phyloP scores from a whole-genome alignment of 176 grass and related monocot genomes.

The Aegilops longissima region DNA sequence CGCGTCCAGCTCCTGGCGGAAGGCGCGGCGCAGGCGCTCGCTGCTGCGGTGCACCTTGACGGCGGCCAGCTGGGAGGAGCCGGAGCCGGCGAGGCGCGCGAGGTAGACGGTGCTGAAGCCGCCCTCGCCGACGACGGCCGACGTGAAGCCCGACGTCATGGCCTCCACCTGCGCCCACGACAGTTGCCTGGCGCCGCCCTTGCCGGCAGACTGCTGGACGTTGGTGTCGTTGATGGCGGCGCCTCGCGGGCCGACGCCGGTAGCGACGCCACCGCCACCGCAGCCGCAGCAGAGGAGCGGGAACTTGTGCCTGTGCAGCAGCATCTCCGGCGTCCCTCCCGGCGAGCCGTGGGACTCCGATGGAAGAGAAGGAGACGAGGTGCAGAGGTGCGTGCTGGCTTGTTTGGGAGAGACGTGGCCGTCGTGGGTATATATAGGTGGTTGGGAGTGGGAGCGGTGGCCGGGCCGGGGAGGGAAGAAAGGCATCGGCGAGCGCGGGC shows the following conservation, averaged over 20 bases:
- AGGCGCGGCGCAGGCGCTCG: slow-evolving; percentile 76
- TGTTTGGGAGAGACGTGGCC: neutral
- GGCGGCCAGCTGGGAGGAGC: slow-evolving; percentile 53
- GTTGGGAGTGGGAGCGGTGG: neutral
- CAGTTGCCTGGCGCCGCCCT: slow-evolving; percentile 33
- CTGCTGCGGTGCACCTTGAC: slow-evolving; percentile 88
- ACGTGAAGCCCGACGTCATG: slow-evolving; percentile 61
- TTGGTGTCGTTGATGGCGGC: neutral
- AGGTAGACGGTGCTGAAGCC: slow-evolving; percentile 96
- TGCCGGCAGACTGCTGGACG: neutral
- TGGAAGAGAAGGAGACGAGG: neutral
- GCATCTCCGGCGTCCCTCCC: neutral
- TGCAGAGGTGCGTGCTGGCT: neutral
- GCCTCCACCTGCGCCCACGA: slow-evolving; percentile 82
- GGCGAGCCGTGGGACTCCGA: neutral
- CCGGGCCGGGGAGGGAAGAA: too few relatives aligned
- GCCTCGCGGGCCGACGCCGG: neutral
- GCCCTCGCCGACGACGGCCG: slow-evolving; percentile 71
- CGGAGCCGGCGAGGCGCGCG: slow-evolving; percentile 42
- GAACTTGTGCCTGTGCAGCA: slow-evolving; percentile 34
- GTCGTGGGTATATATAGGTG: slow-evolving; percentile 15
- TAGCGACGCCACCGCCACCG: slow-evolving; percentile 21
- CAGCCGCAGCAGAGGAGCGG: slow-evolving; percentile 53
- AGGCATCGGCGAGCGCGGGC: neutral
- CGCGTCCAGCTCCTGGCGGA: slow-evolving; percentile 79